Evolutionary conservation across 768 basidiomycete genomes (phyloP).

Genomic region (Ephemerocybe angulata): DNA sequence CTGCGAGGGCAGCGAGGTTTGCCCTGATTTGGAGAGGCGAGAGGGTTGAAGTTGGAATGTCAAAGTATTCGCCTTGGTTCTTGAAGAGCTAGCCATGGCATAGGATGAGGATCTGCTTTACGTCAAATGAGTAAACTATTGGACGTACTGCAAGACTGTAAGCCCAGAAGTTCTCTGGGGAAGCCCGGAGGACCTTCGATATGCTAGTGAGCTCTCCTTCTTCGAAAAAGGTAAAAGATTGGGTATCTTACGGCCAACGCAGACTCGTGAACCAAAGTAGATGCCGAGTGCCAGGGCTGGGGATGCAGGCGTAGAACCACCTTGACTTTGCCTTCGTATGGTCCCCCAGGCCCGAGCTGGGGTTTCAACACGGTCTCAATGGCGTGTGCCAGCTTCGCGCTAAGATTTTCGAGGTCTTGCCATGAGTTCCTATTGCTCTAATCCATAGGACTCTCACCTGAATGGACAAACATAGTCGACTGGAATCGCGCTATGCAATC

Average conservation of each 20-base stretch:
- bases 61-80: slow-evolving; percentile 73
- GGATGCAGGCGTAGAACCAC: slow-evolving; percentile 67
- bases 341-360: slow-evolving; percentile 51
- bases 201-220: neutral
- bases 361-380: slow-evolving; percentile 63
- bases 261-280: slow-evolving; percentile 77
- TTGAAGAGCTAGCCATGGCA: slow-evolving; percentile 61
- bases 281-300: slow-evolving; percentile 78
- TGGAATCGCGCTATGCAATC: slow-evolving; percentile 20
- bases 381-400: slow-evolving; percentile 57
- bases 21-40: slow-evolving; percentile 72
- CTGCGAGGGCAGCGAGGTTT: slow-evolving; percentile 62
- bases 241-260: slow-evolving; percentile 59
- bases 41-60: slow-evolving; percentile 62
- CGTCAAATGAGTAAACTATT: neutral
- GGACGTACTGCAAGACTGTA: slow-evolving; percentile 61
- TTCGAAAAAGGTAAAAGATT: neutral
- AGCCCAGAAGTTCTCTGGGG: slow-evolving; percentile 77
- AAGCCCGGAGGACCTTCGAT: slow-evolving; percentile 58
- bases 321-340: slow-evolving; percentile 72
- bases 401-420: too few species aligned
- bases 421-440: neutral
- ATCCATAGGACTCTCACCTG: slow-evolving; percentile 41
- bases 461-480: slow-evolving; percentile 89
- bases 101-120: neutral